These are phyloP conservation scores for Phaseolus lunatus DNA, from an alignment of 306 rosid species.

Conservation along the genomic window DNA sequence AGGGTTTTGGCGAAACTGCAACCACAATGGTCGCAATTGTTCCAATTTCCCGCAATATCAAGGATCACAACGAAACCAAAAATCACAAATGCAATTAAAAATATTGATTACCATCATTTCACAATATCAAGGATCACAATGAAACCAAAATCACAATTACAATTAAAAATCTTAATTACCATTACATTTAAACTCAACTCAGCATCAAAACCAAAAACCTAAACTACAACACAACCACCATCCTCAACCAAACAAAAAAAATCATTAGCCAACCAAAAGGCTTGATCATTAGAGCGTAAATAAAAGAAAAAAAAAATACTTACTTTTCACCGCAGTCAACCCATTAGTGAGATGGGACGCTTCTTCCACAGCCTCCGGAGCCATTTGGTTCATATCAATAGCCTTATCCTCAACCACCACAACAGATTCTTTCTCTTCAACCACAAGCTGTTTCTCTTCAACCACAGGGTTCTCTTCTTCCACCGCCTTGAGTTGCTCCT, in stretches of 20 bases:
- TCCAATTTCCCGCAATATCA: no score
- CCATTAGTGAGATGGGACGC: slow-evolving; percentile 44
- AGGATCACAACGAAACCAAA: no score
- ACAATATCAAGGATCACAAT: background rate
- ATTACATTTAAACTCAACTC: background rate
- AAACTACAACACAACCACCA: no score
- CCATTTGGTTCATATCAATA: slow-evolving; percentile 48
- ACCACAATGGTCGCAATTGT: no score
- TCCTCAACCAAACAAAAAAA: background rate
- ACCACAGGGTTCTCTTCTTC: slow-evolving; percentile 52
- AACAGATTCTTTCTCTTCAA: slow-evolving; percentile 45
- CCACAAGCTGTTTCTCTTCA: slow-evolving; percentile 52
- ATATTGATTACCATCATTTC: background rate
- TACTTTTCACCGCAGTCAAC: slow-evolving; percentile 58
- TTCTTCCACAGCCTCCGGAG: slow-evolving; percentile 47
- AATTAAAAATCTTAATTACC: background rate
- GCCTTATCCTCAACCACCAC: slow-evolving; percentile 45
- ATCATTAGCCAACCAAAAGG: background rate
- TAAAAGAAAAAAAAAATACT: slow-evolving; percentile 34
- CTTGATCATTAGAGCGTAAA: background rate
- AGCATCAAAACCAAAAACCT: background rate
- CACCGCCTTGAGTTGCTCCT: slow-evolving; percentile 51
- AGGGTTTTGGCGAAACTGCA: no score
- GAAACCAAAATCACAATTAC: background rate
- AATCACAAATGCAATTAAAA: no score